Evolutionary conservation across 108 stramenopile species (phyloP), one percentile per base, ranked within the genome.

Genomic region (Asterionellopsis glacialis): DNA sequence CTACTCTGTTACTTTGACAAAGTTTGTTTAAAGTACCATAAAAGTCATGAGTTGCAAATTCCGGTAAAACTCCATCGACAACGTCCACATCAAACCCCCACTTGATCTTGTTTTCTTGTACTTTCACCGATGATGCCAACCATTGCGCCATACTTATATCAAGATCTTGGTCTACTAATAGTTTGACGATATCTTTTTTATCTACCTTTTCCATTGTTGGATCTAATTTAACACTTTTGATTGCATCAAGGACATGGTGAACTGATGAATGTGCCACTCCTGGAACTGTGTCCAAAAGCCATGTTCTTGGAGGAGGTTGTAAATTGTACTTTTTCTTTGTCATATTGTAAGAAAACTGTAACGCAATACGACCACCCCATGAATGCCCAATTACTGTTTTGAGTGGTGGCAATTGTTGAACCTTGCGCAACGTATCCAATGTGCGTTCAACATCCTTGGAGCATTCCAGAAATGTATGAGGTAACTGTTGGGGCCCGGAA

Each of bases 231-330:
- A 57, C n/a, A 9, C 41, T 27, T 23, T 55, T 15, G 15, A 91
- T 70, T 5, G 83, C 72, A 4, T 55, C 58, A 25, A 95, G 15
- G 9, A 92, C 88, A 42, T 56, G 55, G 44, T 77, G 67, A 9
- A 95, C 94, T 44, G 77, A 80, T 43, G 62, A 65, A 68, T 85
- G 68, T 24, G 74, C 69, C 54, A 54, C 22, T 14, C 89, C 90
- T 0, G 89, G 89, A 12, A 86, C 87, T 9, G 84, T 79, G 70
- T 95, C 94, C 44, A 91, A 56, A n/a, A 90, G 63, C 82, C 86
- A 85, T 16, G 76, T 68, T 33, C 33, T 2, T 5, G 33, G 33
- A 33, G 33, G 33, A 7, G 33, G 33, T 45, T 76, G 73, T 12
- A 66, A 55, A 39, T 18, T n/a, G 18, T 48, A 2, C 27, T 48